These are phyloP conservation scores for Geotrichum macrosporum DNA, from an alignment of 1,139 yeast species.

Conservation along the genomic window DNA sequence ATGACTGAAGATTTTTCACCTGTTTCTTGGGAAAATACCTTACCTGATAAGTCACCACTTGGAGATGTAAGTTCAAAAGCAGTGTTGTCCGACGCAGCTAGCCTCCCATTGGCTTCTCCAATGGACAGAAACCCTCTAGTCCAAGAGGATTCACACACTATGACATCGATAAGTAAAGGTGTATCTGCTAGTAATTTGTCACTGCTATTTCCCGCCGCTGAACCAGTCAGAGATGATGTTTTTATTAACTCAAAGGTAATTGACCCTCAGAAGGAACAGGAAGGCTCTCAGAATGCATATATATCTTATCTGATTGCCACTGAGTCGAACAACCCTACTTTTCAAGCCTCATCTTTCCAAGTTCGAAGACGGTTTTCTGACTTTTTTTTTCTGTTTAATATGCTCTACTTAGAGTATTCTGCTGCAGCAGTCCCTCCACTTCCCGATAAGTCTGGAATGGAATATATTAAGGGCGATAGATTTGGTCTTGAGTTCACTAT, in stretches of 20 bases:
- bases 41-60: constrained; percentile 14
- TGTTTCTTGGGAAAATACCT: constrained; percentile 16
- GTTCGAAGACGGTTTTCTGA: constrained; percentile 80
- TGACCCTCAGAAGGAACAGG: constrained; percentile 75
- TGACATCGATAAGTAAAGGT: too few species aligned
- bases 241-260: constrained; percentile 45
- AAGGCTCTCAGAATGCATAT: constrained; percentile 67
- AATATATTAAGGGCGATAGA: constrained; percentile 88
- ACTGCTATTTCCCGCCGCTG: too few species aligned
- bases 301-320: constrained; percentile 78
- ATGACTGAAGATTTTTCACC: constrained; percentile 20
- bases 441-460: constrained; percentile 87
- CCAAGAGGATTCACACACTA: constrained; percentile 3
- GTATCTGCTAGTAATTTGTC: too few species aligned
- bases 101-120: not conserved
- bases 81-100: not conserved
- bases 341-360: constrained; percentile 44
- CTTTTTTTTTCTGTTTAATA: constrained; percentile 71
- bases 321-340: constrained; percentile 46
- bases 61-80: not conserved
- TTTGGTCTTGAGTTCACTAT: constrained; percentile 75
- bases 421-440: constrained; percentile 86
- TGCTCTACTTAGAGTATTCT: constrained; percentile 72
- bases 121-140: not conserved
- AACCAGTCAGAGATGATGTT: not conserved